Base-by-base conservation (phyloP, 768 basidiomycete species). In the Amanita pallidorosea region DNA sequence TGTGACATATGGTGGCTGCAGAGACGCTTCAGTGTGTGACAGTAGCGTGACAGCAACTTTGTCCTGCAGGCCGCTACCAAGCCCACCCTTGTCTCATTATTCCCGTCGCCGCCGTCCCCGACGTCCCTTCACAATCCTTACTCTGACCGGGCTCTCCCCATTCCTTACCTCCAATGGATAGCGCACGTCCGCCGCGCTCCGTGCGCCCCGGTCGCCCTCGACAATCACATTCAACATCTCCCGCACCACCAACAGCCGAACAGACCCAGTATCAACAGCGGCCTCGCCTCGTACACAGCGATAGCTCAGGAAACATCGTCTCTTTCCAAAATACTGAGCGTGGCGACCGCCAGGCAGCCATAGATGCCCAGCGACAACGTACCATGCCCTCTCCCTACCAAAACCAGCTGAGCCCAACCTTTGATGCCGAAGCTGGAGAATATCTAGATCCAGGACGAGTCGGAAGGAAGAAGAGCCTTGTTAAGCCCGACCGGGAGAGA, bases 401-500 rank as follows among this genome's bases (percentile, higher is more conserved):
- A 61, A 62, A 54, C 56, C 62, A 57, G 47, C 51, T 60, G 13
- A 65, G 56, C 55, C 63, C 54, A 55, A 60, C 35, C 52, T 65
- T 54, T 50, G 73, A 75, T 56, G 66, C 71, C 41, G 77, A 77
- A 53, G 66, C 61, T 43, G 67, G 62, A 38, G 66, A 69, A 34
- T 65, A 65, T 43, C 60, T 66, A 36, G 79, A 80, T 57, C 70
- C 74, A 2, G 66, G 71, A 13, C 71, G 73, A 52, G 76, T 89
- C 6, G 68, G 73, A 52, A 71, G 96, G 62, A 97, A 96, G 75
- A 94, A 93, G 75, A 88, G 85, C 63, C 75, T 99, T 15, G 88
- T 97, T 48, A 73, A 77, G 51, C 95, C 95, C 4, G 95, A 99
- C 66, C 74, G 95, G 52, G 94, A 96, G 72, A 91, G 94, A 74